These are phyloP conservation scores for Diversispora epigaea DNA, from an alignment of 192 early-diverging fungal genomes.

Conservation along the genomic window DNA sequence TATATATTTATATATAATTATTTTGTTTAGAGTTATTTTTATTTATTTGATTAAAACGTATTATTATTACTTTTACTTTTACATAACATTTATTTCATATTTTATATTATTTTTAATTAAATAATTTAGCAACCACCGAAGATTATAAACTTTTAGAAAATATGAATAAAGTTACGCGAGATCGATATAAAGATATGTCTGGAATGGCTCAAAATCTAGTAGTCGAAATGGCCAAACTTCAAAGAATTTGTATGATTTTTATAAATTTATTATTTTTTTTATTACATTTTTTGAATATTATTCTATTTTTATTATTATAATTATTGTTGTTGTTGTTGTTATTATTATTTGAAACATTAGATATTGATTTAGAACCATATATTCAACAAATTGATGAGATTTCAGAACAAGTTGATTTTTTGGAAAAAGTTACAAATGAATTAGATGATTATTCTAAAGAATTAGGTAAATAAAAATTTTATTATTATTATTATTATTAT, in stretches of 20 bases:
- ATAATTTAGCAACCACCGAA: constrained; percentile 39
- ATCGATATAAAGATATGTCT: constrained; percentile 44
- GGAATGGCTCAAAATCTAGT: constrained; percentile 44
- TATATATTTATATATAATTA: too few species aligned
- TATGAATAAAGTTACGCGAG: constrained; percentile 44
- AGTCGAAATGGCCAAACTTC: constrained; percentile 43
- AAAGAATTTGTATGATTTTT: constrained; percentile 42
- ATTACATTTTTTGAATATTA: not conserved
- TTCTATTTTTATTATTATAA: not conserved
- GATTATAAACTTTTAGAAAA: constrained; percentile 46
- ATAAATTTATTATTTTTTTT: too few species aligned
- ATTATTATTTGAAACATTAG: constrained; percentile 25
- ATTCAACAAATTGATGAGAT: constrained; percentile 46
- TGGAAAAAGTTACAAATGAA: constrained; percentile 42
- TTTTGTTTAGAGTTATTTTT: too few species aligned
- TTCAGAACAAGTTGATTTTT: constrained; percentile 43
- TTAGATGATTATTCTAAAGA: constrained; percentile 49
- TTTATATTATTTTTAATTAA: constrained; percentile 3
- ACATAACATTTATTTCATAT: not conserved
- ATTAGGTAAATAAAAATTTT: constrained; percentile 35
- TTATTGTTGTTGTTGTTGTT: not conserved
- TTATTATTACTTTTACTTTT: not conserved
- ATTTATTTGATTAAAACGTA: not conserved
- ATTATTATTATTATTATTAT: too few species aligned
- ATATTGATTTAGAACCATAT: constrained; percentile 47